Evolutionary conservation across 805 yeast genomes (phyloP), one percentile per base, ranked within the genome.

Genomic region (Alloascoidea africana): DNA sequence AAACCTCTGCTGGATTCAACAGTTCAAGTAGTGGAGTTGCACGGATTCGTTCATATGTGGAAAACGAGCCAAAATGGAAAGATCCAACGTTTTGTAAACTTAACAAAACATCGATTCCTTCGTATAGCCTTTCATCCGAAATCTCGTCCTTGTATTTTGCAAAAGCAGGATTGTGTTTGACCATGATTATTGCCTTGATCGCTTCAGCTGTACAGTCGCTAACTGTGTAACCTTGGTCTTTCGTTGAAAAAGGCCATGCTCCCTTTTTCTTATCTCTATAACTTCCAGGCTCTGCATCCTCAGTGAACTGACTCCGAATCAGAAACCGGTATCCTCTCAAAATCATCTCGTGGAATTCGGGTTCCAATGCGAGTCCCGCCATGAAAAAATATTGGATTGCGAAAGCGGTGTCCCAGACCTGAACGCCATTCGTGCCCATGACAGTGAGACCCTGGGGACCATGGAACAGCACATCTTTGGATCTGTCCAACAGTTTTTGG

Each of bases 191-290:
- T 0, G 97, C 96, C 53, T 91, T 91, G 45, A 87, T 61, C 0
- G 96, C 83, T 54, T 89, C 98, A 0, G 96, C 94, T 1, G 98
- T 89, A 58, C 97, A 89, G 55, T 91, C 99, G 47, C 93, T 75
- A 2, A 91, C 99, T 0, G 94, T 81, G 50, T 89, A 91, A 0
- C 99, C 99, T 59, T 91, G 99, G 3, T 79, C 77, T 48, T 87
- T 86, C 0, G 97, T 91, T 37, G 94, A 82, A 54, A 89, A 91
- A 0, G 96, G 96, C 93, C 95, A 91, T 1, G 84, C 94, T 14
- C 98, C 99, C 33, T 62, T 65, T 38, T 97, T 63, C 41, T 66
- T 68, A 52, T 91, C 97, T 47, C 98, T 67, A 57, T 67, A 89
- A 37, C 85, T 74, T 5, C 86, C 93, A 2, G 65, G 69, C 3